Evolutionary conservation across 495 filamentous ascomycete genomes (phyloP).

Genomic region (Saxispiralis lemnorum): DNA sequence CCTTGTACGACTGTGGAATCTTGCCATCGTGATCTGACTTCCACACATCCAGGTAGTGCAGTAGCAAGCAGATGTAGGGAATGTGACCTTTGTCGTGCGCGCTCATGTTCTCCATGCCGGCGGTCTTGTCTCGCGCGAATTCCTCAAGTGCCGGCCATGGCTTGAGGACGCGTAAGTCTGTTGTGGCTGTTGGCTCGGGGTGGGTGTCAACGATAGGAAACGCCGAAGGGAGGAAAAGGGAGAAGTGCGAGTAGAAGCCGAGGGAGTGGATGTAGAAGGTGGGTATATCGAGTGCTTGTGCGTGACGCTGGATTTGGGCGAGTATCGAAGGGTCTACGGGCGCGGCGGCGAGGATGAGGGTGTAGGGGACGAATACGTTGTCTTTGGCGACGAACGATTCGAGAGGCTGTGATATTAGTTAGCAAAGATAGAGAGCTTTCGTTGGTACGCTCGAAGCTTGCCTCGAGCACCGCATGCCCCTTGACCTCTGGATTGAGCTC

Average conservation of each 20-base stretch:
- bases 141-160: constrained; percentile 73
- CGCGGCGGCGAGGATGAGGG: constrained; percentile 55
- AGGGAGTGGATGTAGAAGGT: constrained; percentile 69
- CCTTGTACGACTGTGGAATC: constrained; percentile 55
- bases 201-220: constrained; percentile 97
- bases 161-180: constrained; percentile 67
- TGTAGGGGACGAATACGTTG: constrained; percentile 39
- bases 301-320: constrained; percentile 37
- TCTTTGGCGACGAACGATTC: constrained; percentile 22
- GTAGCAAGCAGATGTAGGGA: constrained; percentile 67
- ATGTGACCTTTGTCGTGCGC: constrained; percentile 80
- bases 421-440: not conserved
- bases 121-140: constrained; percentile 43
- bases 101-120: constrained; percentile 37
- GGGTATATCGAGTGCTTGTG: constrained; percentile 46
- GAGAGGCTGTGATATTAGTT: constrained; percentile 18
- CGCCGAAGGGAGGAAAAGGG: constrained; percentile 49
- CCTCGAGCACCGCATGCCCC: constrained; percentile 40
- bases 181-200: constrained; percentile 68
- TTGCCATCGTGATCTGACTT: constrained; percentile 51
- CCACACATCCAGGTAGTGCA: constrained; percentile 79
- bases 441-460: constrained; percentile 1
- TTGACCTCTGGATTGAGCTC: constrained; percentile 95
- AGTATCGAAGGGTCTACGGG: constrained; percentile 43
- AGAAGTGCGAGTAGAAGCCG: constrained; percentile 78